Conservation (phyloP, 805 yeast species). For the Ogataea pini region DNA sequence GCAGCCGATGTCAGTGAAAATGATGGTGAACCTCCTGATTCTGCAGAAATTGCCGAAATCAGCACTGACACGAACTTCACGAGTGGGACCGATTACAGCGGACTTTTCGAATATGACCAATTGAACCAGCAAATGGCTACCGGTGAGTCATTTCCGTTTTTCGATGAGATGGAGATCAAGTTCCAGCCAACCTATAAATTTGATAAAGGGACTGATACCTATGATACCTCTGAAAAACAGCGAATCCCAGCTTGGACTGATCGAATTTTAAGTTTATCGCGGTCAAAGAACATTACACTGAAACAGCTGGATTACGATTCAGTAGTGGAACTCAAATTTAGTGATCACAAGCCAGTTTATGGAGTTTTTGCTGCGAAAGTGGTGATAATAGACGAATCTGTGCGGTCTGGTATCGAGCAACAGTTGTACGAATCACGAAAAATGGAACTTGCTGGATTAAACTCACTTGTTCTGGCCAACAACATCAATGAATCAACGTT, state of each 20-base stretch:
- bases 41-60: background rate
- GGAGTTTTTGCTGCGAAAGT: slow-evolving; percentile 67
- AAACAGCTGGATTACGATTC: slow-evolving; percentile 62
- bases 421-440: slow-evolving; percentile 56
- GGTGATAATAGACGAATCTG: slow-evolving; percentile 61
- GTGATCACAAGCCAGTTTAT: slow-evolving; percentile 91
- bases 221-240: slow-evolving; percentile 89
- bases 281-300: slow-evolving; percentile 57
- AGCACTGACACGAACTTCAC: slow-evolving; percentile 21
- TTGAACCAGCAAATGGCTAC: slow-evolving; percentile 70
- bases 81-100: slow-evolving; percentile 18
- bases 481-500: slow-evolving; percentile 20
- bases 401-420: slow-evolving; percentile 50
- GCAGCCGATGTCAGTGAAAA: background rate
- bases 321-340: slow-evolving; percentile 57
- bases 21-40: background rate
- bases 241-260: slow-evolving; percentile 99
- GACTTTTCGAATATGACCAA: slow-evolving; percentile 75
- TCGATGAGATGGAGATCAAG: slow-evolving; percentile 73
- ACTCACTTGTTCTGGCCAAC: slow-evolving; percentile 31
- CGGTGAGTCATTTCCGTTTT: slow-evolving; percentile 79
- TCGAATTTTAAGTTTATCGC: slow-evolving; percentile 62
- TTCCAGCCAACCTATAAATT: slow-evolving; percentile 95
- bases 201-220: slow-evolving; percentile 77
- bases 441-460: slow-evolving; percentile 42